Conservation (phyloP, 2,329 filamentous ascomycete genomes). For the Blumeriella jaapii region DNA sequence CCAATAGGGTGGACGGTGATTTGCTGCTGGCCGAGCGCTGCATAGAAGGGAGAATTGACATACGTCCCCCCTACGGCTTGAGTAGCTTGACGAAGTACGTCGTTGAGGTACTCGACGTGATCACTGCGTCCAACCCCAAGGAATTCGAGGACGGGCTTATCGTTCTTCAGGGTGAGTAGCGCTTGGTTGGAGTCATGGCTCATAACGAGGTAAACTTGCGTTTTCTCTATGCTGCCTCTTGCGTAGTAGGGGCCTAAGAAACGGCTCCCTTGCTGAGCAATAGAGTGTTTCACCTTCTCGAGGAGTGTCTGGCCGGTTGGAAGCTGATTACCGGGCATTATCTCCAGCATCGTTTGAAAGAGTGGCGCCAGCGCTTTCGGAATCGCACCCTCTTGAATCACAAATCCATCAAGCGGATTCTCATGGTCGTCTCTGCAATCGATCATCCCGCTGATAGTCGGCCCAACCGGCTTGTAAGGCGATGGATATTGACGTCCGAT, state of each 20-base stretch:
- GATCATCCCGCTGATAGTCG: constrained; percentile 51
- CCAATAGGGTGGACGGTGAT: constrained; percentile 58
- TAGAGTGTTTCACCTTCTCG: constrained; percentile 33
- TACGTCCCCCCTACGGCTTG: constrained; percentile 47
- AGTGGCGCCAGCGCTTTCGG: constrained; percentile 44
- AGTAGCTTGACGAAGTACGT: constrained; percentile 41
- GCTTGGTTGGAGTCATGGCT: constrained; percentile 39
- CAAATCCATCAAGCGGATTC: constrained; percentile 48
- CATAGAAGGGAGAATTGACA: constrained; percentile 45
- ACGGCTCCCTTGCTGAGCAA: constrained; percentile 40
- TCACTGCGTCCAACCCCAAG: constrained; percentile 44
- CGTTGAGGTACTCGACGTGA: constrained; percentile 41
- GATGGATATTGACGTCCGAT: constrained; percentile 41
- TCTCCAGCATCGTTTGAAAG: constrained; percentile 44
- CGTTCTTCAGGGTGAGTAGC: constrained; percentile 44
- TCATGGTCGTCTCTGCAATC: constrained; percentile 41
- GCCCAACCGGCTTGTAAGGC: constrained; percentile 42
- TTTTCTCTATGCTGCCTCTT: constrained; percentile 45
- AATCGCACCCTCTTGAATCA: constrained; percentile 52
- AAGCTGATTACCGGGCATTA: constrained; percentile 36
- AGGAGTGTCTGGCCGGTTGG: constrained; percentile 30
- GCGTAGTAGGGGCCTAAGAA: constrained; percentile 46
- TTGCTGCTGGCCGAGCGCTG: constrained; percentile 42
- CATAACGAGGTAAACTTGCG: constrained; percentile 48
- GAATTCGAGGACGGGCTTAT: constrained; percentile 49